phyloP scores from a whole-genome alignment of 192 early-diverging fungal genomes.

The Backusella parvicylindrica region DNA sequence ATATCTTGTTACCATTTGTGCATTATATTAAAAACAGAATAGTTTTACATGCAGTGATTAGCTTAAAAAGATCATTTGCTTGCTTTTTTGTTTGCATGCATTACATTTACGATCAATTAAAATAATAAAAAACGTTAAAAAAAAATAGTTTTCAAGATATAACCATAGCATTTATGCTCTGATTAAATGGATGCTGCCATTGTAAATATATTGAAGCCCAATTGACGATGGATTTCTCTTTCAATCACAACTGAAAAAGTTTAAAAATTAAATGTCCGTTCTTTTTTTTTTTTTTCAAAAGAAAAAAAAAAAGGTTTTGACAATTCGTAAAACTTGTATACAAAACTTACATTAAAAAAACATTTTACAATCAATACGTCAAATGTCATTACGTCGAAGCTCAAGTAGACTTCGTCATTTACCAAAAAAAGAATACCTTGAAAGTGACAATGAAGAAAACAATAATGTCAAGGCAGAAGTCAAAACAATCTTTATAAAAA shows the following conservation, averaged over 20 bases:
- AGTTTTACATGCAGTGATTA: neutral
- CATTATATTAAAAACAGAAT: neutral
- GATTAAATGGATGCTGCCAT: too few relatives aligned
- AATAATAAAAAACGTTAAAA: neutral
- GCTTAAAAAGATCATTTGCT: neutral
- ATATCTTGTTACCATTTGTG: neutral
- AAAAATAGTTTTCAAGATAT: neutral
- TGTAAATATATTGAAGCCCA: too few relatives aligned
- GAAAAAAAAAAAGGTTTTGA: neutral
- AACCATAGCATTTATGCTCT: too few relatives aligned
- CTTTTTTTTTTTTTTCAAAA: neutral
- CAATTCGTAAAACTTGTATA: neutral
- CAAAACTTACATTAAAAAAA: neutral
- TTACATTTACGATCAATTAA: neutral
- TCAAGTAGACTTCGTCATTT: neutral
- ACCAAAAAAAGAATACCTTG: neutral
- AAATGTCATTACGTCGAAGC: conserved; percentile 10
- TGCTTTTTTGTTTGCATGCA: neutral
- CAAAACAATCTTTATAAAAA: neutral
- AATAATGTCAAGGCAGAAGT: neutral
- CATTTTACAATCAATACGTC: neutral
- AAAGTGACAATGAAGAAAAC: neutral
- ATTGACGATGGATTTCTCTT: neutral
- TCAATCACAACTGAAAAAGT: neutral
- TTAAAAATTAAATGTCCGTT: neutral